These are phyloP conservation scores for Entomortierella chlamydospora DNA, from an alignment of 192 early-diverging fungal species.

Conservation along the genomic window DNA sequence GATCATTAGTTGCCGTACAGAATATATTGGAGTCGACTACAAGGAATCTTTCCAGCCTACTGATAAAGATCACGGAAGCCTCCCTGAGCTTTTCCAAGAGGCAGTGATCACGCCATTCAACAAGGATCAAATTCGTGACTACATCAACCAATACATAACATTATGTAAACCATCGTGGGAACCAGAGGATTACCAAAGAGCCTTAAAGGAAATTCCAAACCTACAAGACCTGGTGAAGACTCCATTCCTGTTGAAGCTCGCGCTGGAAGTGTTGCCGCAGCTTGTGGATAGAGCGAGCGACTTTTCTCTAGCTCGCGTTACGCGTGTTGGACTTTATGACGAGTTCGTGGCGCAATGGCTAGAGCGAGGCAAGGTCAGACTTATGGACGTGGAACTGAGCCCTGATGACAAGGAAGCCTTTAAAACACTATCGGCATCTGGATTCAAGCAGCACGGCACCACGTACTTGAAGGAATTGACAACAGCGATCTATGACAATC, in stretches of 20 bases:
- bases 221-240: slow-evolving; percentile 1
- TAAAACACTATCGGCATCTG: not conserved
- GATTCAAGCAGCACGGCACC: slow-evolving; percentile 4
- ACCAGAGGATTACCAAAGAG: not conserved
- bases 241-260: slow-evolving; percentile 1
- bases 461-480: slow-evolving; percentile 6
- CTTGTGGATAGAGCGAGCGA: not conserved
- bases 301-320: not conserved
- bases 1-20: slow-evolving; percentile 6
- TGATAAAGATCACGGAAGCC: not conserved
- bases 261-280: not conserved
- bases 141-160: not conserved
- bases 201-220: not conserved
- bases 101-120: slow-evolving; percentile 1
- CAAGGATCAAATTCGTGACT: not conserved
- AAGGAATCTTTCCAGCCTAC: no score
- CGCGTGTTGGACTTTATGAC: slow-evolving; percentile 15
- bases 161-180: no score
- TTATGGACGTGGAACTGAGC: not conserved
- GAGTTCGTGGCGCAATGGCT: slow-evolving; percentile 23
- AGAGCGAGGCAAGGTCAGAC: not conserved
- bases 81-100: not conserved
- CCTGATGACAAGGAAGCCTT: not conserved
- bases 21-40: not conserved
- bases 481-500: slow-evolving; percentile 1